Evolutionary conservation across 1,139 yeast species (phyloP).

Genomic region (Debaryomyces udenii): DNA sequence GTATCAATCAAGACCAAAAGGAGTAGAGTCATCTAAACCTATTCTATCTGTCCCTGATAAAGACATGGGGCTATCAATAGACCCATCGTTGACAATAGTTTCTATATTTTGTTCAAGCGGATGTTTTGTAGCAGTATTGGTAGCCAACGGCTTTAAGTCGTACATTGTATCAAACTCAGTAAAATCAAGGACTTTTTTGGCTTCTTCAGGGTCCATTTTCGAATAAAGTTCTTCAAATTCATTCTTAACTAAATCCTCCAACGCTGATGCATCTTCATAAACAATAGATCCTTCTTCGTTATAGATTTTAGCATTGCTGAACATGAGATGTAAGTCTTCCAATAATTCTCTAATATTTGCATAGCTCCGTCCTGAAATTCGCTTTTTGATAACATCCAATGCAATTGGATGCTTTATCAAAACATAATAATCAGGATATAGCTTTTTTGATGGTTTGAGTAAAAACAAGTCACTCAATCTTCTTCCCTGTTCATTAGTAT

Average conservation of each 20-base stretch:
- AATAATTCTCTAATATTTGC: conserved; percentile 59
- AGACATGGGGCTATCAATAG: conserved; percentile 24
- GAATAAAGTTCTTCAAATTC: conserved; percentile 33
- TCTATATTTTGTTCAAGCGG: conserved; percentile 17
- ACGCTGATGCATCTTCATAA: conserved; percentile 70
- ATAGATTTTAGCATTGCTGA: conserved; percentile 81
- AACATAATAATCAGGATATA: conserved; percentile 86
- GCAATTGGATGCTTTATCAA: conserved; percentile 83
- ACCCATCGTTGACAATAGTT: conserved; percentile 25
- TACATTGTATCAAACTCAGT: conserved; percentile 51
- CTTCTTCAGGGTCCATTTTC: conserved; percentile 27
- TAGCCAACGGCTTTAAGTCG: conserved; percentile 43
- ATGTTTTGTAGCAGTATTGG: conserved; percentile 13
- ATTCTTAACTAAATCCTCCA: conserved; percentile 55
- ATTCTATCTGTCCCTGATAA: conserved; percentile 16
- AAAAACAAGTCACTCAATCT: conserved; percentile 63
- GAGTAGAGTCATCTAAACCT: conserved; percentile 23
- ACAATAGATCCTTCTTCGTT: conserved; percentile 89
- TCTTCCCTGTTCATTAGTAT: conserved; percentile 45
- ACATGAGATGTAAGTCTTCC: conserved; percentile 76
- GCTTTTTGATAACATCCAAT: conserved; percentile 64
- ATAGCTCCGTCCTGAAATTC: conserved; percentile 58
- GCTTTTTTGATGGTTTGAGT: conserved; percentile 67
- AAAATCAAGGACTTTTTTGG: conserved; percentile 45
- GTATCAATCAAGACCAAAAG: conserved; percentile 9